Conservation (phyloP, 23 red algal genomes). For the Gracilaria vermiculophylla region DNA sequence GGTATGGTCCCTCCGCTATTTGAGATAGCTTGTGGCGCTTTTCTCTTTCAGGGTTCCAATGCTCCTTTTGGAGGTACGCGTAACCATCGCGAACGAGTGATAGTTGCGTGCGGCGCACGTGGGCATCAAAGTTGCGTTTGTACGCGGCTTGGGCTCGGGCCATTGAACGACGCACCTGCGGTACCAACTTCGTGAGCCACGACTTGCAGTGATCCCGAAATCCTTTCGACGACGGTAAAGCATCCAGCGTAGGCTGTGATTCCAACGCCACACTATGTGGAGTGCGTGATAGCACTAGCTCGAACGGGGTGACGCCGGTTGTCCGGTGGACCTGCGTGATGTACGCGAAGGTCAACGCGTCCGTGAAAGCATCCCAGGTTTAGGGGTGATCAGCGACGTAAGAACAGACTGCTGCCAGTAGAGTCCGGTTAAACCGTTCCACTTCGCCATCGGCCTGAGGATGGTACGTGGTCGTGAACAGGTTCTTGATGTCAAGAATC, state of each 20-base stretch:
- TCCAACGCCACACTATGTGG: background rate
- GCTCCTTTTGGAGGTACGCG: background rate
- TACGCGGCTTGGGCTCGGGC: background rate
- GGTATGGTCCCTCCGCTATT: background rate
- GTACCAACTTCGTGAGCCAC: background rate
- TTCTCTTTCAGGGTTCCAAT: background rate
- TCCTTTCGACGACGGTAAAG: background rate
- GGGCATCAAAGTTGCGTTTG: background rate
- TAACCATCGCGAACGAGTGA: background rate
- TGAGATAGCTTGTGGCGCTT: too few species aligned
- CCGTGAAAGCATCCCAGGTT: too few species aligned
- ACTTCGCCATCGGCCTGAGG: background rate
- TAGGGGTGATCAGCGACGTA: constrained; percentile 1
- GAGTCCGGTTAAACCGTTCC: background rate
- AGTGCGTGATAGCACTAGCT: constrained; percentile 7
- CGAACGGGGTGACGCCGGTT: constrained; percentile 8
- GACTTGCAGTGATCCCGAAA: background rate
- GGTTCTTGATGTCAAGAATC: background rate
- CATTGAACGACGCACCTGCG: background rate
- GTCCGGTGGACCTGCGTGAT: too few species aligned
- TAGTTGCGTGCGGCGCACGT: too few species aligned
- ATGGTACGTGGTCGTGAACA: constrained; percentile 13
- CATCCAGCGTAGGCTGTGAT: background rate
- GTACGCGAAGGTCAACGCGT: too few species aligned
- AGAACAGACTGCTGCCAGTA: background rate